Base-by-base conservation (phyloP, 805 yeast genomes). In the Ogataea ramenticola region DNA sequence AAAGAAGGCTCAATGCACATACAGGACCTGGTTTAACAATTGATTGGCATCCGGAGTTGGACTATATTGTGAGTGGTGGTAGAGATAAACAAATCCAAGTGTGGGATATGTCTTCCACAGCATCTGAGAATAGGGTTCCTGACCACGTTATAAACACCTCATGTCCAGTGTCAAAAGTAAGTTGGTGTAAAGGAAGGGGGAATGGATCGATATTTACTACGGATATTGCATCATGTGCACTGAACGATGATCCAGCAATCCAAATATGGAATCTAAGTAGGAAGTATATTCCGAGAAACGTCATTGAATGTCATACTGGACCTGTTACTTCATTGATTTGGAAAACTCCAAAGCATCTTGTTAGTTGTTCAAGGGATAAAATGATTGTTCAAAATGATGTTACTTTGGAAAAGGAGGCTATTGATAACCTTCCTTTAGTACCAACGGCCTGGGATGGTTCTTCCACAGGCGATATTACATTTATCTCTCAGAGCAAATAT, bases 51-150 rank as follows among this genome's bases (percentile, higher is more conserved):
- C 95, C 95, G 0, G 81, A 79, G 33, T 60, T 72, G 32, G 96
- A 90, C 49, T 86, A 82, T 54, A 75, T 93, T 19, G 81, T 82
- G 5, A 86, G 96, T 19, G 97, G 97, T 15, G 99, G 99, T 8
- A 72, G 97, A 54, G 99, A 93, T 62, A 82, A 84, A 43, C 82
- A 80, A 51, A 70, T 85, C 31, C 87, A 85, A 48, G 79, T 85
- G 3, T 87, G 95, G 91, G 82, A 76, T 54, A 66, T 79, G 73
- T 59, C 66, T 9, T 49, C 67, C 0, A 57, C 61, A 11, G 52
- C 65, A 1, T 65, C 58, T 32, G 72, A 65, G 19, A 55, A 54
- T 47, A 45, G 71, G 39, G 59, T 61, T 39, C 96, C 97, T 0
- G 91, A 86, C 30, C 75, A 75, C 50, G 80, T 80, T 14, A 74